phyloP scores from a whole-genome alignment of 306 rosid species.

The Quercus agrifolia region DNA sequence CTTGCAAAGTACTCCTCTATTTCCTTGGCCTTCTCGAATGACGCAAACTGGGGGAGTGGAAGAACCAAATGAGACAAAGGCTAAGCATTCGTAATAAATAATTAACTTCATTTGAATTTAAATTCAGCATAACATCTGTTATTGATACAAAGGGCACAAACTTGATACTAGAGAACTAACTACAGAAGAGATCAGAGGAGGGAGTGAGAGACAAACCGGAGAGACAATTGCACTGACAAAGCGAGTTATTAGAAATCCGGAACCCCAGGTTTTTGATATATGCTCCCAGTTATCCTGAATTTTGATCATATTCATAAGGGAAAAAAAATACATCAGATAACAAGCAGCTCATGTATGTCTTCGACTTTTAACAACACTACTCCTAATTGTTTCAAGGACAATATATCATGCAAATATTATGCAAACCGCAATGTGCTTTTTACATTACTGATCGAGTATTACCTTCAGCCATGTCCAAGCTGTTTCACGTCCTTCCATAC shows the following conservation, averaged over 20 bases:
- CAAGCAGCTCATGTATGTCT: neutral
- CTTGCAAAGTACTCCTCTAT: slow-evolving; percentile 72
- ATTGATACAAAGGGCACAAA: neutral
- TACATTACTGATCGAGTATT: slow-evolving; percentile 15
- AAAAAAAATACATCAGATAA: neutral
- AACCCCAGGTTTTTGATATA: slow-evolving; percentile 57
- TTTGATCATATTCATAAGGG: neutral
- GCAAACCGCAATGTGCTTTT: slow-evolving; percentile 2
- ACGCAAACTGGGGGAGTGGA: slow-evolving; percentile 61
- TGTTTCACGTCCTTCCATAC: slow-evolving; percentile 66
- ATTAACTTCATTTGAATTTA: neutral
- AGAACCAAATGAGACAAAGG: neutral
- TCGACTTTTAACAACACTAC: too few relatives aligned
- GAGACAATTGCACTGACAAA: slow-evolving; percentile 69
- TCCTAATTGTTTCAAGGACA: neutral
- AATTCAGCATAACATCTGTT: neutral
- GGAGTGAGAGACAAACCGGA: slow-evolving; percentile 57
- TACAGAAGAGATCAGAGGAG: neutral
- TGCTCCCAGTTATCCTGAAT: slow-evolving; percentile 71
- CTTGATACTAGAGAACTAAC: slow-evolving; percentile 2
- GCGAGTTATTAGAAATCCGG: slow-evolving; percentile 71
- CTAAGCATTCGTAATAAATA: neutral
- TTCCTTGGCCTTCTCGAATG: slow-evolving; percentile 75
- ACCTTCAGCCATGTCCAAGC: slow-evolving; percentile 95
- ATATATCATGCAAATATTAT: neutral